Conservation (phyloP, 257 asterid genomes). For the Capsicum rhomboideum region DNA sequence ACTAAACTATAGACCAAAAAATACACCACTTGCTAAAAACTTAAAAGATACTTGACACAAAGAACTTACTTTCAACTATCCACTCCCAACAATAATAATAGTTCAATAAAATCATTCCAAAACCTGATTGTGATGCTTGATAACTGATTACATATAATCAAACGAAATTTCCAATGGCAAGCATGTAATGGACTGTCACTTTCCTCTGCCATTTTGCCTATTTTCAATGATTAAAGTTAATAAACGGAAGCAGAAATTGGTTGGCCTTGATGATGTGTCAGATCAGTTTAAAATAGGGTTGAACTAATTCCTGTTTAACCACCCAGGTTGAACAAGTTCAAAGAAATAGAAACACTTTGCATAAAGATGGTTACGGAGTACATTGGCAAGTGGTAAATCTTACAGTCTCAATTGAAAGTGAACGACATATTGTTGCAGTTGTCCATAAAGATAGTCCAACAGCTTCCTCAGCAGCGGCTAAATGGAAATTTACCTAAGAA, state of each 20-base stretch:
- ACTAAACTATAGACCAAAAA: neutral
- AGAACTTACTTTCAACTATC: neutral
- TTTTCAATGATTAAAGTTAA: neutral
- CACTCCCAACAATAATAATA: neutral
- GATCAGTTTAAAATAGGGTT: neutral
- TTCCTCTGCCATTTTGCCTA: neutral
- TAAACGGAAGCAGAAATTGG: neutral
- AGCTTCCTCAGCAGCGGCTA: slow-evolving; percentile 92
- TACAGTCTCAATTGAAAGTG: slow-evolving; percentile 87
- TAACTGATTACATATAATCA: neutral
- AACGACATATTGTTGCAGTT: slow-evolving; percentile 73
- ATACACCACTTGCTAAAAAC: neutral
- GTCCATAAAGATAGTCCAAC: slow-evolving; percentile 80
- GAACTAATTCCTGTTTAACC: neutral
- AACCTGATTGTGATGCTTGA: neutral
- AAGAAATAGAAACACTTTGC: neutral
- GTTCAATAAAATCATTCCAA: neutral
- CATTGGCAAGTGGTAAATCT: neutral
- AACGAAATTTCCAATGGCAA: neutral
- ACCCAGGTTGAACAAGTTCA: neutral
- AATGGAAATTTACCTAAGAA: slow-evolving; percentile 54
- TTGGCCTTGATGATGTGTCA: neutral
- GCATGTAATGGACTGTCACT: neutral
- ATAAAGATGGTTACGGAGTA: neutral
- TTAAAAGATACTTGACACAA: neutral